Conservation (phyloP, 2,329 filamentous ascomycete species). For the Colletotrichum simmondsii region DNA sequence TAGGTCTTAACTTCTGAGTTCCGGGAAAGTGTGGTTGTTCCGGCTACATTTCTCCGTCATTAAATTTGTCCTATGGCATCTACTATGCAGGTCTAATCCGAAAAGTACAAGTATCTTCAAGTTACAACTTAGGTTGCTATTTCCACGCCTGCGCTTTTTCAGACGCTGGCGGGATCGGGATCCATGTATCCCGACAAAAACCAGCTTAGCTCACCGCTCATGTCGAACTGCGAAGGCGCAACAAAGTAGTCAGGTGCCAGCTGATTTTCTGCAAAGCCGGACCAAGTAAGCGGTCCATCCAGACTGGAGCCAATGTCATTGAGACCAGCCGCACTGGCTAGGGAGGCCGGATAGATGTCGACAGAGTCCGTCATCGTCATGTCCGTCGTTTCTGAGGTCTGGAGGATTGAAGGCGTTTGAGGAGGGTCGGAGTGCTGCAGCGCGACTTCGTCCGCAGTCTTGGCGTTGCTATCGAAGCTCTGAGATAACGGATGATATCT, state of each 20-base stretch:
- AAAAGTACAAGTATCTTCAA: too few relatives aligned
- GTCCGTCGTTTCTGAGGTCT: neutral
- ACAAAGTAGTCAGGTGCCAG: slow-evolving; percentile 19
- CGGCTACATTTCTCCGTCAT: too few relatives aligned
- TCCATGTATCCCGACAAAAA: slow-evolving; percentile 24
- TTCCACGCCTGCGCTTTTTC: neutral
- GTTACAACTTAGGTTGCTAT: neutral
- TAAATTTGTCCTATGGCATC: too few relatives aligned
- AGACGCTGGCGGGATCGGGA: neutral
- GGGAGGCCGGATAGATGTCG: slow-evolving; percentile 11
- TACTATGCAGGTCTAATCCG: too few relatives aligned
- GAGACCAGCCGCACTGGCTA: neutral
- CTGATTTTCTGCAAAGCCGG: slow-evolving; percentile 19
- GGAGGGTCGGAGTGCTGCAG: slow-evolving; percentile 21
- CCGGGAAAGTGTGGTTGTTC: too few relatives aligned
- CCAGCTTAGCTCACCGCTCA: slow-evolving; percentile 25
- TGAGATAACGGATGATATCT: slow-evolving; percentile 21
- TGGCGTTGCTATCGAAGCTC: slow-evolving; percentile 18
- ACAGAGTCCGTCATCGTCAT: neutral
- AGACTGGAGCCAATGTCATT: neutral
- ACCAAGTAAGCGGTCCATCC: slow-evolving; percentile 13
- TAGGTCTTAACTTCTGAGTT: too few relatives aligned
- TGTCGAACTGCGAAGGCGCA: slow-evolving; percentile 22
- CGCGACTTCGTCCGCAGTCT: slow-evolving; percentile 17
- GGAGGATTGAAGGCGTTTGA: neutral